Base-by-base conservation (phyloP, 208 protist species). In the Wallacemonas rigidus region DNA sequence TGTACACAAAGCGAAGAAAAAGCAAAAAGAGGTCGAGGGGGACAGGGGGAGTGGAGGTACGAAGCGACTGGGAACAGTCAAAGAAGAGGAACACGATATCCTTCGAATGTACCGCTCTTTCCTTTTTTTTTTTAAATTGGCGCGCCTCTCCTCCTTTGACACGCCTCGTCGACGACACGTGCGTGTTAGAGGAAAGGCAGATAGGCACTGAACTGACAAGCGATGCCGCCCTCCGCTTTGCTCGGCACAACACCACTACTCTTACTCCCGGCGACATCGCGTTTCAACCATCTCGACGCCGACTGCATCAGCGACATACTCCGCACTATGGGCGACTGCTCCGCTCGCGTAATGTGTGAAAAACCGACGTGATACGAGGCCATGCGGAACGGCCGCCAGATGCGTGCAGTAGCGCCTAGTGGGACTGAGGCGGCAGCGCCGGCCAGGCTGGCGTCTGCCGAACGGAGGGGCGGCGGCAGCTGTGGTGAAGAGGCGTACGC, bases 211-310 rank as follows among this genome's bases (percentile, higher is more conserved):
- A 65, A 51, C 15, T 51, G 41, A 17, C 60, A 65, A 2, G 2
- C 3, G 43, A 65, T 51, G n/a, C n/a, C 4, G 6, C 60, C 60
- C 17, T 65, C n/a, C 3, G n/a, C 60, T 17, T 65, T 65, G 41
- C 41, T 39, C 3, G 60, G 60, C 40, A 65, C 60, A 35, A 50
- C n/a, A 17, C 60, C 60, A 26, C 60, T 65, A 43, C 60, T 65
- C n/a, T n/a, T 65, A 36, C 60, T 65, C 8, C 60, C 60, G n/a
- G 43, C 60, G 14, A 65, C 60, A 51, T 65, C 60, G 4, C 60
- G 2, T 43, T 65, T 65, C 43, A 65, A 26, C 60, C 60, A 65
- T 7, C n/a, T 51, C 15, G 60, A 51, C 41, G 60, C 60, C 2
- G 60, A 53, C 60, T 65, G 45, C 60, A 65, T 51, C 41, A 65